phyloP scores from a whole-genome alignment of 2,329 filamentous ascomycete species.

The Ascochyta koolunga region DNA sequence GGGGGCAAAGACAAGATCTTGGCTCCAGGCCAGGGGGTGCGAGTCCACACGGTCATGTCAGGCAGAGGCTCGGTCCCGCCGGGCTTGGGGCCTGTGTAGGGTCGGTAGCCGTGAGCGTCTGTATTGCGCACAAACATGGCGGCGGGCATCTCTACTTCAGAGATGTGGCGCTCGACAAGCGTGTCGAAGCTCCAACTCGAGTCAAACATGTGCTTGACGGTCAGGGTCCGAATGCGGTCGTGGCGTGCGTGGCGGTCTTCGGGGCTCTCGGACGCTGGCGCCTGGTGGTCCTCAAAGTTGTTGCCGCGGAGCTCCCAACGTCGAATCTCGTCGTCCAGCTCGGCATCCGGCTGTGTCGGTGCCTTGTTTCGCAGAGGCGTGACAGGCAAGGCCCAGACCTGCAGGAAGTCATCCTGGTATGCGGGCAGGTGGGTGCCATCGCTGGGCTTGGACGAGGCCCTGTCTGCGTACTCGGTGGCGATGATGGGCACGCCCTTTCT shows the following conservation, averaged over 20 bases:
- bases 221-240: constrained; percentile 61
- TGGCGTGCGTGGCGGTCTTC: constrained; percentile 50
- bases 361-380: constrained; percentile 33
- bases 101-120: constrained; percentile 67
- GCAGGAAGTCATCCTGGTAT: constrained; percentile 76
- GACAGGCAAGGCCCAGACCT: constrained; percentile 82
- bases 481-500: constrained; percentile 78
- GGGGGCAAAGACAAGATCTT: constrained; percentile 68
- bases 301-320: constrained; percentile 36
- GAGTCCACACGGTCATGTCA: constrained; percentile 73
- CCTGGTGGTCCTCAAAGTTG: constrained; percentile 39
- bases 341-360: constrained; percentile 22
- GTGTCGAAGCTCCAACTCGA: constrained; percentile 76
- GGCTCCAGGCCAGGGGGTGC: constrained; percentile 79
- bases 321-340: constrained; percentile 27
- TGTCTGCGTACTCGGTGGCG: constrained; percentile 67
- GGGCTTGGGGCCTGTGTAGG: constrained; percentile 72
- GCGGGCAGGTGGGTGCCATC: constrained; percentile 60
- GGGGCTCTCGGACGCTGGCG: constrained; percentile 33
- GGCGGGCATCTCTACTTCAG: constrained; percentile 70
- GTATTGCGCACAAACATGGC: constrained; percentile 71
- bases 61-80: constrained; percentile 58
- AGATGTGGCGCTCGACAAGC: constrained; percentile 69
- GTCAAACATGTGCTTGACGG: constrained; percentile 80
- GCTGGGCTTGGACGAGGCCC: constrained; percentile 32